Percentiles rank a stretch among this genome's conserved stretches.
phyloP scores from a whole-genome alignment of 139 green algal species.

The Picochlorum sp. region DNA sequence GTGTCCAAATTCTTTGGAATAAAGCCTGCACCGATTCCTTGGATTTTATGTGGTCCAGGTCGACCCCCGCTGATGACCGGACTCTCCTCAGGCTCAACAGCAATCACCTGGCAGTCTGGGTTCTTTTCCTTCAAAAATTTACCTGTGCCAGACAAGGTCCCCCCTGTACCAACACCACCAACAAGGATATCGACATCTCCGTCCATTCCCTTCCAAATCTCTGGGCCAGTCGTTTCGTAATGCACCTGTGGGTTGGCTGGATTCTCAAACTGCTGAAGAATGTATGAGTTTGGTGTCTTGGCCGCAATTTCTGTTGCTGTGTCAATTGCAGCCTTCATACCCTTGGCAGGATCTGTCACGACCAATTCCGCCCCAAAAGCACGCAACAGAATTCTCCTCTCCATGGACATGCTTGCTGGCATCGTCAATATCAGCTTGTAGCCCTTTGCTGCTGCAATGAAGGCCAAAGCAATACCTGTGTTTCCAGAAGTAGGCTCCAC shows the following conservation, averaged over 20 bases:
- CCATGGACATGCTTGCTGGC: constrained; percentile 95
- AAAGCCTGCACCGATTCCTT: constrained; percentile 68
- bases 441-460: constrained; percentile 85
- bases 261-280: constrained; percentile 65
- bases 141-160: constrained; percentile 76
- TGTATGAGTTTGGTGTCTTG: constrained; percentile 43
- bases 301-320: constrained; percentile 87
- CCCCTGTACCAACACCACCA: constrained; percentile 79
- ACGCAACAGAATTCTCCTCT: constrained; percentile 83
- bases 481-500: constrained; percentile 92
- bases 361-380: constrained; percentile 66
- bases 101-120: constrained; percentile 47
- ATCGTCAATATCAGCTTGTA: constrained; percentile 99
- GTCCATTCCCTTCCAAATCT: constrained; percentile 79
- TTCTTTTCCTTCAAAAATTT: constrained; percentile 74
- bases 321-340: constrained; percentile 64
- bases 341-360: constrained; percentile 38
- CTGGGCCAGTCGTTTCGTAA: constrained; percentile 67
- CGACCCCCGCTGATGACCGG: constrained; percentile 51
- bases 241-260: constrained; percentile 48
- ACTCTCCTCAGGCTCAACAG: constrained; percentile 74
- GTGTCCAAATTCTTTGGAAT: constrained; percentile 81
- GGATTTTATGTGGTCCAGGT: constrained; percentile 91
- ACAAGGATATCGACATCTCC: constrained; percentile 86
- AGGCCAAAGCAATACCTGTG: constrained; percentile 94